Evolutionary conservation across 169 alveolate species (phyloP).

Genomic region (Plasmodium blacklocki): DNA sequence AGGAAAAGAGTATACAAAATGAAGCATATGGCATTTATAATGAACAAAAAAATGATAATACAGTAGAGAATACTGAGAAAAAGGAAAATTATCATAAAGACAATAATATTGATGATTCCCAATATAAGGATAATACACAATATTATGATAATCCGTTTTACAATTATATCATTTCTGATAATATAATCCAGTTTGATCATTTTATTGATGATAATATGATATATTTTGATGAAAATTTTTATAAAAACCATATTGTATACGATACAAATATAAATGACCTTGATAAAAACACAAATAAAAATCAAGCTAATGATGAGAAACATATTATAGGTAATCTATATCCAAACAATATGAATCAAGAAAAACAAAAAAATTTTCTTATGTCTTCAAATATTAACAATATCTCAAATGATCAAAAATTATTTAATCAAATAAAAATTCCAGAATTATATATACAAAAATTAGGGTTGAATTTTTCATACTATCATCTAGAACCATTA

Average conservation of each 20-base stretch:
- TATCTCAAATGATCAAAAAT: slow-evolving; percentile 22
- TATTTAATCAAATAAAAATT: slow-evolving; percentile 52
- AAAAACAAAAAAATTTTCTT: neutral
- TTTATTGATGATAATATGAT: too few relatives aligned
- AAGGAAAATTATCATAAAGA: neutral
- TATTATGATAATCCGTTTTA: too few relatives aligned
- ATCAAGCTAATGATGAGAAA: neutral
- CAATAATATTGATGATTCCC: too few relatives aligned
- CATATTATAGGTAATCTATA: neutral
- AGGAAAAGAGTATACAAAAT: neutral
- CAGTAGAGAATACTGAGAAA: neutral
- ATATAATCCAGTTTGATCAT: too few relatives aligned
- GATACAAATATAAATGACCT: too few relatives aligned
- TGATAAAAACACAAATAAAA: neutral
- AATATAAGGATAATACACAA: too few relatives aligned
- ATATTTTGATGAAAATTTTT: too few relatives aligned
- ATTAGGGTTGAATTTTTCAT: slow-evolving; percentile 30
- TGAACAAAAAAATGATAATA: neutral
- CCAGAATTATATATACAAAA: slow-evolving; percentile 50
- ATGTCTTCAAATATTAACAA: neutral
- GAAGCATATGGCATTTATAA: neutral
- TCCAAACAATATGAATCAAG: neutral
- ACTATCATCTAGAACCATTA: slow-evolving; percentile 52
- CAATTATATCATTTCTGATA: too few relatives aligned
- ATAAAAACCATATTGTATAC: too few relatives aligned